These are phyloP conservation scores for Trametes elegans DNA, from an alignment of 768 basidiomycete genomes.

Conservation along the genomic window DNA sequence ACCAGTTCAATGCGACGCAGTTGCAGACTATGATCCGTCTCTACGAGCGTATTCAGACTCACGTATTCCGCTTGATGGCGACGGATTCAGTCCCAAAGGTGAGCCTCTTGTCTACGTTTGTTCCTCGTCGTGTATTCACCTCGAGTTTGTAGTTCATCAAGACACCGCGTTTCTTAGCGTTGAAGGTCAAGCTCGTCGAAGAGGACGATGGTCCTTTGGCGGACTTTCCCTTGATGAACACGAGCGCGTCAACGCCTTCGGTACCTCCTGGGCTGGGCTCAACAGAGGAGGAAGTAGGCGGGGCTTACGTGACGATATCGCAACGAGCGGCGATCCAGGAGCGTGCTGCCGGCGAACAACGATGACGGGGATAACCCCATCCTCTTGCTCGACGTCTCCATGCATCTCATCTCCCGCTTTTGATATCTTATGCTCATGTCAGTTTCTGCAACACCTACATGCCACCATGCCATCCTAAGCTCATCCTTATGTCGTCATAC, in stretches of 20 bases:
- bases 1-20: constrained; percentile 90
- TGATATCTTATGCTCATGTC: constrained; percentile 26
- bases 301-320: constrained; percentile 85
- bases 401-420: constrained; percentile 17
- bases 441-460: constrained; percentile 17
- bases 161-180: constrained; percentile 75
- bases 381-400: constrained; percentile 11
- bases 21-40: constrained; percentile 89
- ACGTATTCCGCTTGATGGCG: constrained; percentile 97
- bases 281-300: constrained; percentile 68
- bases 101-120: constrained; percentile 16
- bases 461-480: constrained; percentile 16
- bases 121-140: constrained; percentile 14
- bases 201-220: constrained; percentile 57
- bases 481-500: constrained; percentile 15
- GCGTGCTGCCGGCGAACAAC: constrained; percentile 39
- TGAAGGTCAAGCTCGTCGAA: constrained; percentile 77
- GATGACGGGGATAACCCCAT: constrained; percentile 11
- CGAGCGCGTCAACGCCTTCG: constrained; percentile 38
- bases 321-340: constrained; percentile 68
- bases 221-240: constrained; percentile 38
- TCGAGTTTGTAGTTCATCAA: constrained; percentile 80
- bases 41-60: constrained; percentile 95
- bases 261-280: constrained; percentile 66
- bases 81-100: constrained; percentile 99